Percentiles rank a stretch among this genome's conserved stretches.
These are phyloP conservation scores for Syncephalis fuscata DNA, from an alignment of 371 early-diverging fungal species.

Conservation along the genomic window DNA sequence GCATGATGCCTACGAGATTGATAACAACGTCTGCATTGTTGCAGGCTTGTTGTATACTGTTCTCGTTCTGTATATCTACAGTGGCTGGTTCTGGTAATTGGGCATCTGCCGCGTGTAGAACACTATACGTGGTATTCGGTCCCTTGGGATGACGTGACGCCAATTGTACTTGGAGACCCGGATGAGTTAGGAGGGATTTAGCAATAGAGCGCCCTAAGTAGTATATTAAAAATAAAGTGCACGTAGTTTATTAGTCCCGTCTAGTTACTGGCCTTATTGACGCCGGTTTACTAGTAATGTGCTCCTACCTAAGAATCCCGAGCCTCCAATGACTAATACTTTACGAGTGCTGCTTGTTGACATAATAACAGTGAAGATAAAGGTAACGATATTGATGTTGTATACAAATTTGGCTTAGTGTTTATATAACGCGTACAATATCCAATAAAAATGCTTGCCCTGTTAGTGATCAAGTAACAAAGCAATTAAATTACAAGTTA, in stretches of 20 bases:
- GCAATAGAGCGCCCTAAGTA: too few species aligned
- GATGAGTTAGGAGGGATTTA: not conserved
- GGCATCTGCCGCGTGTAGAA: not conserved
- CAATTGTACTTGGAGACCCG: not conserved
- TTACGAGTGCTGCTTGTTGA: not conserved
- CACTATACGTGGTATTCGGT: not conserved
- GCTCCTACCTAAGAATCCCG: not conserved
- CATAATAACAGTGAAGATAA: too few species aligned
- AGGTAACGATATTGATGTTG: too few species aligned
- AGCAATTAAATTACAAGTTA: too few species aligned
- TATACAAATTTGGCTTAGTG: too few species aligned
- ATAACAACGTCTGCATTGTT: constrained; percentile 7
- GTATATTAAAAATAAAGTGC: too few species aligned
- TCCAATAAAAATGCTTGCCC: too few species aligned
- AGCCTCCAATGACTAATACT: not conserved
- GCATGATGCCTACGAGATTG: constrained; percentile 16
- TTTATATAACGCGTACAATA: too few species aligned
- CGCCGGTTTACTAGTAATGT: not conserved
- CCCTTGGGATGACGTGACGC: too few species aligned
- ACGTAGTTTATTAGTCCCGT: too few species aligned
- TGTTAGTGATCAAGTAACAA: too few species aligned
- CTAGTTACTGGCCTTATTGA: too few species aligned
- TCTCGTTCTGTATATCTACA: constrained; percentile 5
- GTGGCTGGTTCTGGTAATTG: constrained; percentile 5
- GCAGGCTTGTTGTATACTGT: constrained; percentile 5